Evolutionary conservation across 2,329 filamentous ascomycete genomes (phyloP).

Genomic region (Corynespora cassiicola): DNA sequence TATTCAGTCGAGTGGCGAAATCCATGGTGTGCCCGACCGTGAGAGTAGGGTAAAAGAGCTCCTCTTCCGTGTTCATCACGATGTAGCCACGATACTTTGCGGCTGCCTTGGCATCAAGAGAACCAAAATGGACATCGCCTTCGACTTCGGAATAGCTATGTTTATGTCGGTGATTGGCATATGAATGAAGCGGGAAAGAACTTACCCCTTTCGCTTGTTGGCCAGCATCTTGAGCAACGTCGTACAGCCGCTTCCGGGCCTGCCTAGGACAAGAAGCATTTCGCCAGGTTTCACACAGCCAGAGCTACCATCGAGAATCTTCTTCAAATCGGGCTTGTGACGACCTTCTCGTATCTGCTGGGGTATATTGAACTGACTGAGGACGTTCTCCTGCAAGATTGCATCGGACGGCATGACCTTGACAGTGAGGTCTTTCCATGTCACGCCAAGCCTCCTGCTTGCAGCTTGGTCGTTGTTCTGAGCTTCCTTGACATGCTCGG

Average conservation of each 20-base stretch:
- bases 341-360: slow-evolving; percentile 16
- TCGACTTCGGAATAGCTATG: slow-evolving; percentile 13
- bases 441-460: slow-evolving; percentile 2
- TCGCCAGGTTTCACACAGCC: slow-evolving; percentile 71
- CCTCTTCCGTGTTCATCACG: slow-evolving; percentile 62
- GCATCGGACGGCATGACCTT: slow-evolving; percentile 17
- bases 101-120: slow-evolving; percentile 50
- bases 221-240: slow-evolving; percentile 59
- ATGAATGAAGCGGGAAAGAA: not conserved
- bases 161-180: not conserved
- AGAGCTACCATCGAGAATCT: slow-evolving; percentile 58
- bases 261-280: slow-evolving; percentile 48
- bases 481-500: slow-evolving; percentile 22
- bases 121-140: slow-evolving; percentile 59
- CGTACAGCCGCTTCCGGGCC: slow-evolving; percentile 62
- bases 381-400: slow-evolving; percentile 22
- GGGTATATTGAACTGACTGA: slow-evolving; percentile 22
- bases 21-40: slow-evolving; percentile 61
- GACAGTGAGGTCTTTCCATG: slow-evolving; percentile 20
- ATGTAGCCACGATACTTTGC: slow-evolving; percentile 63
- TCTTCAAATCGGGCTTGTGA: slow-evolving; percentile 13
- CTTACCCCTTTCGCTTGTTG: slow-evolving; percentile 1
- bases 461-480: slow-evolving; percentile 20
- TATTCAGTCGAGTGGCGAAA: slow-evolving; percentile 64
- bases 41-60: slow-evolving; percentile 59